Evolutionary conservation across 1,284 basidiomycete genomes (phyloP), one percentile per base, ranked within the genome.

Genomic region (Garcileccinum viscosum): DNA sequence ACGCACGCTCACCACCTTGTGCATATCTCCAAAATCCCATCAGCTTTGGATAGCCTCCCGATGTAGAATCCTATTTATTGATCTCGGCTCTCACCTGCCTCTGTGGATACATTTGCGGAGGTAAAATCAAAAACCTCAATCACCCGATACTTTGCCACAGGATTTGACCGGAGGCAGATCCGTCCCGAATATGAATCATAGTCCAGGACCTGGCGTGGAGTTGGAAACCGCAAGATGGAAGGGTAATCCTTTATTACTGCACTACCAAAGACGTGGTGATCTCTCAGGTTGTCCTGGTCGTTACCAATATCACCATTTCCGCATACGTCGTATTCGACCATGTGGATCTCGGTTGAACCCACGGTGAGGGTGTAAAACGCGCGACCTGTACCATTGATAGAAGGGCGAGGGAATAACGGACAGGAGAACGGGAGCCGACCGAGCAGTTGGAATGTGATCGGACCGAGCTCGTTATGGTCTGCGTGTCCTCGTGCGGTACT

Each of bases 151-250:
- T 50, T 50, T 50, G 24, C 24, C n/a, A 8, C 24, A 2, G 47
- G n/a, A 50, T 50, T 15, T 14, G 47, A 24, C 24, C 24, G 47
- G n/a, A 77, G 33, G 42, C 68, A 76, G 38, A 77, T 44, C 58
- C 72, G 68, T 3, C 74, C 74, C 0, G 66, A 64, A 63, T 75
- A 77, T 8, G 74, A 72, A 58, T 75, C 74, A 47, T 68, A 76
- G 44, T 77, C 74, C 63, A 58, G n/a, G n/a, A 76, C n/a, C n/a
- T n/a, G n/a, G n/a, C n/a, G n/a, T n/a, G n/a, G n/a, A n/a, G 62
- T 30, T 32, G 11, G 30, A 12, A 24, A 50, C 47, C 7, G 24
- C 9, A 7, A n/a, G n/a, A n/a, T n/a, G n/a, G n/a, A n/a, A n/a
- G n/a, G n/a, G n/a, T n/a, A n/a, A n/a, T n/a, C n/a, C n/a, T n/a